Evolutionary conservation across 139 green algal genomes (phyloP).

Genomic region (Haematococcus sp.): DNA sequence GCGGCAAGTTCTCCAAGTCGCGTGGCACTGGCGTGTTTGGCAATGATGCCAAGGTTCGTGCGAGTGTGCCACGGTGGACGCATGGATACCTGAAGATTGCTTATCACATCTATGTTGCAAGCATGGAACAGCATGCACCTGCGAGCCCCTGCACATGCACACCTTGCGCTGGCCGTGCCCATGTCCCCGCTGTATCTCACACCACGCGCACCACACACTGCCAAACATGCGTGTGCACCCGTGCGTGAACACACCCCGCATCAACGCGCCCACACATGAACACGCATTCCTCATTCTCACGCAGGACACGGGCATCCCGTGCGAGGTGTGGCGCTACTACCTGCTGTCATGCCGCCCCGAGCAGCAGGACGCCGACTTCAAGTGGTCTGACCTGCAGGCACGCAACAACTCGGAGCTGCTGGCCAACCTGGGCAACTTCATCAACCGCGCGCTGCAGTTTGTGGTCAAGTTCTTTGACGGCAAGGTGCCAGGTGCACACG

Average conservation of each 20-base stretch:
- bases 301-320: constrained; percentile 7
- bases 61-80: no score
- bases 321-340: constrained; percentile 95
- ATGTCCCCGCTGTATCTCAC: no score
- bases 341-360: constrained; percentile 73
- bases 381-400: constrained; percentile 85
- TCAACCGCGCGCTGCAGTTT: constrained; percentile 50
- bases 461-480: constrained; percentile 71
- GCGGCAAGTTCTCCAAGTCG: constrained; percentile 94
- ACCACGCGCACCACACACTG: no score
- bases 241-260: no score
- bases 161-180: no score
- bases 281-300: no score
- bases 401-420: constrained; percentile 92
- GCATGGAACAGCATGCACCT: no score
- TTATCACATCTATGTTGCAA: no score
- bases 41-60: constrained; percentile 73
- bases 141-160: no score
- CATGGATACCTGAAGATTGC: no score
- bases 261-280: no score
- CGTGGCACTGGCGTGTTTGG: constrained; percentile 94
- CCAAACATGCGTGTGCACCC: no score
- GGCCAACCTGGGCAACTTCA: constrained; percentile 92
- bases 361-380: constrained; percentile 79
- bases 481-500: constrained; percentile 26